Percentiles rank a stretch among this genome's conserved stretches.
These are phyloP conservation scores for Botrytis pseudocinerea DNA, from an alignment of 2,329 filamentous ascomycete genomes.

Conservation along the genomic window DNA sequence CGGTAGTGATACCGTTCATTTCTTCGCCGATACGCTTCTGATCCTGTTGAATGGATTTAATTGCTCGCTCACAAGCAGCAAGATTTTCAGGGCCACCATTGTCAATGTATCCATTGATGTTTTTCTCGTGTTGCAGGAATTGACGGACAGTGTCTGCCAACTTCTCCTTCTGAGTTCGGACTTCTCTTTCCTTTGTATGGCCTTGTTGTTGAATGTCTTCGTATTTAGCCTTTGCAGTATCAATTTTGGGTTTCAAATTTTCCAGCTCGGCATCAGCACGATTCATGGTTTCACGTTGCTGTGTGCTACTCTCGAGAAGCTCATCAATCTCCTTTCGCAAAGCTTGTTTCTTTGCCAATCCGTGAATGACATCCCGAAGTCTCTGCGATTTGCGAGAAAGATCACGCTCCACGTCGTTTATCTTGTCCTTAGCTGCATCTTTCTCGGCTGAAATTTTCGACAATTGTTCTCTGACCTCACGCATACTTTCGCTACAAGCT, in stretches of 20 bases:
- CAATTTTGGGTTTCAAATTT: conserved; percentile 71
- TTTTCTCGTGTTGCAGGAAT: conserved; percentile 70
- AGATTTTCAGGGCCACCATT: conserved; percentile 73
- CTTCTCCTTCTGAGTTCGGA: conserved; percentile 69
- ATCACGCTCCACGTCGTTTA: conserved; percentile 74
- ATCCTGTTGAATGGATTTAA: conserved; percentile 65
- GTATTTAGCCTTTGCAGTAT: conserved; percentile 71
- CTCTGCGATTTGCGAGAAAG: conserved; percentile 73
- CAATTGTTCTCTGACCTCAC: conserved; percentile 62
- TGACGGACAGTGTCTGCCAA: conserved; percentile 75
- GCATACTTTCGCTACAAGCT: conserved; percentile 64
- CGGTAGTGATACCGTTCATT: conserved; percentile 63
- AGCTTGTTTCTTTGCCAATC: conserved; percentile 78
- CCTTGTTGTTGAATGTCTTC: conserved; percentile 75
- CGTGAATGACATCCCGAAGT: conserved; percentile 67
- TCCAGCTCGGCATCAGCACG: conserved; percentile 72
- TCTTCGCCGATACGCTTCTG: conserved; percentile 68
- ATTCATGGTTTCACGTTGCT: conserved; percentile 70
- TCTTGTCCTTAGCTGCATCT: conserved; percentile 67
- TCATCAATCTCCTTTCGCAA: conserved; percentile 72
- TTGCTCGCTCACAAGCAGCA: conserved; percentile 65
- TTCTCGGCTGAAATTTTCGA: conserved; percentile 67
- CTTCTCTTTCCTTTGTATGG: conserved; percentile 68
- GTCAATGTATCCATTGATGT: conserved; percentile 78
- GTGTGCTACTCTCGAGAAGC: conserved; percentile 64